A percentile compares a stretch with the other conserved stretches of the same genome.
These are phyloP conservation scores for Gossypium mustelinum DNA, from an alignment of 345 rosid genomes.

Conservation along the genomic window DNA sequence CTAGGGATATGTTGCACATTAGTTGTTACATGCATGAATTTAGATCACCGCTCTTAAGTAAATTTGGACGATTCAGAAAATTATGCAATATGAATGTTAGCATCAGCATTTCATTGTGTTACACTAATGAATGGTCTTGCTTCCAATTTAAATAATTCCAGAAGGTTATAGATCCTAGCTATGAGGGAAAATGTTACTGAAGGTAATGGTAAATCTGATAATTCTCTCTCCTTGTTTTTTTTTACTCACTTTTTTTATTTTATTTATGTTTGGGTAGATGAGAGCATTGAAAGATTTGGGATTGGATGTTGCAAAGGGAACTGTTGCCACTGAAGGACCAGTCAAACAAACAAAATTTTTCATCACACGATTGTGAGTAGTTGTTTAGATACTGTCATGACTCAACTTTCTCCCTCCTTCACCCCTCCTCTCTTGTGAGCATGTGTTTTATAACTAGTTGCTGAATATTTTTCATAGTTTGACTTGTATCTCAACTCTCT, in stretches of 20 bases:
- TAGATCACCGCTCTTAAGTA: background rate
- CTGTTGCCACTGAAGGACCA: conserved; percentile 67
- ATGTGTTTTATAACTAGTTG: background rate
- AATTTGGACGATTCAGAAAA: background rate
- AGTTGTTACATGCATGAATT: background rate
- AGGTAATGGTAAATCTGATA: background rate
- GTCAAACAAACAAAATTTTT: conserved; percentile 73
- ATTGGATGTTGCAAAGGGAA: conserved; percentile 83
- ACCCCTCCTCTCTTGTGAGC: background rate
- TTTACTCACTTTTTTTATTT: background rate
- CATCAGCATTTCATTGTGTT: background rate
- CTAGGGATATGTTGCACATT: background rate
- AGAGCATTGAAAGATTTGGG: conserved; percentile 81
- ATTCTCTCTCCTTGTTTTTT: background rate
- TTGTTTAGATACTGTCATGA: background rate
- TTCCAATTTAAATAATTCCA: background rate
- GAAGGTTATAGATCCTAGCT: background rate
- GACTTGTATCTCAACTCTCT: background rate
- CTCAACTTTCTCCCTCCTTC: background rate
- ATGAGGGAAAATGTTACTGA: background rate
- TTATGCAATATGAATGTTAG: background rate
- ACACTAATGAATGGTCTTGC: background rate
- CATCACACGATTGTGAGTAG: conserved; percentile 68
- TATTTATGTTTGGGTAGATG: conserved; percentile 48
- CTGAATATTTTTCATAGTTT: conserved; percentile 1